Evolutionary conservation across 2,329 filamentous ascomycete species (phyloP).

Genomic region (Epicoccum sorghinum): DNA sequence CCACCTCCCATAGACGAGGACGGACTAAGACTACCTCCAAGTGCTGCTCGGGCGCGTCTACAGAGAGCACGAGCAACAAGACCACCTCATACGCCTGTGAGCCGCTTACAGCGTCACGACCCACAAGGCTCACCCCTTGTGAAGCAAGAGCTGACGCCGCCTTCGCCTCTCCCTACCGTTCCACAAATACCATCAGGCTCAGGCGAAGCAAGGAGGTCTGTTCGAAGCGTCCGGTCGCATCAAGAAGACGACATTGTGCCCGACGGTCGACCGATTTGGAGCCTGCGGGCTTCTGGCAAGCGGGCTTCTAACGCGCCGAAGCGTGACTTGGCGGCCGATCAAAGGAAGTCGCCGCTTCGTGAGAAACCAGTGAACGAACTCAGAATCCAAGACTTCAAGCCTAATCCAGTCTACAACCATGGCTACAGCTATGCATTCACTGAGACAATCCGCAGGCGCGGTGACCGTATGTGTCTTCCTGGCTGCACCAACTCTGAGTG

Average conservation of each 20-base stretch:
- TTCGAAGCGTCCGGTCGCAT: constrained; percentile 7
- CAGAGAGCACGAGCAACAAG: constrained; percentile 24
- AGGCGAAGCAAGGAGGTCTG: neutral
- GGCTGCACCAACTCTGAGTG: constrained; percentile 79
- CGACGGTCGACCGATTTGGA: constrained; percentile 32
- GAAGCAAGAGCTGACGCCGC: constrained; percentile 23
- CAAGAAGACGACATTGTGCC: constrained; percentile 16
- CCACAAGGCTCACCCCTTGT: constrained; percentile 20
- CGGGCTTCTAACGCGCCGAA: constrained; percentile 16
- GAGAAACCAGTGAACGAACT: constrained; percentile 64
- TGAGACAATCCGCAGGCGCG: constrained; percentile 74
- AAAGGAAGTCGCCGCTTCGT: constrained; percentile 49
- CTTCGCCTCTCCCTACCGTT: constrained; percentile 16
- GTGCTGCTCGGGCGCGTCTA: constrained; percentile 32
- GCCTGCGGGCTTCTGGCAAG: constrained; percentile 22
- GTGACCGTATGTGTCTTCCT: constrained; percentile 71
- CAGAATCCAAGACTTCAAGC: constrained; percentile 75
- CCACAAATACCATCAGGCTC: constrained; percentile 10
- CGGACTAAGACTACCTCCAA: constrained; percentile 25
- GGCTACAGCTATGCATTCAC: constrained; percentile 74
- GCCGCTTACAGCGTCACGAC: constrained; percentile 8
- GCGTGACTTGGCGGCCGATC: constrained; percentile 5
- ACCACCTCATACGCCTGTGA: constrained; percentile 21
- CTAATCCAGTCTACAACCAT: constrained; percentile 75
- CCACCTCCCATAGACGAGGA: constrained; percentile 24